Conservation (phyloP, 2,329 filamentous ascomycete genomes). For the Penicillium sp. region DNA sequence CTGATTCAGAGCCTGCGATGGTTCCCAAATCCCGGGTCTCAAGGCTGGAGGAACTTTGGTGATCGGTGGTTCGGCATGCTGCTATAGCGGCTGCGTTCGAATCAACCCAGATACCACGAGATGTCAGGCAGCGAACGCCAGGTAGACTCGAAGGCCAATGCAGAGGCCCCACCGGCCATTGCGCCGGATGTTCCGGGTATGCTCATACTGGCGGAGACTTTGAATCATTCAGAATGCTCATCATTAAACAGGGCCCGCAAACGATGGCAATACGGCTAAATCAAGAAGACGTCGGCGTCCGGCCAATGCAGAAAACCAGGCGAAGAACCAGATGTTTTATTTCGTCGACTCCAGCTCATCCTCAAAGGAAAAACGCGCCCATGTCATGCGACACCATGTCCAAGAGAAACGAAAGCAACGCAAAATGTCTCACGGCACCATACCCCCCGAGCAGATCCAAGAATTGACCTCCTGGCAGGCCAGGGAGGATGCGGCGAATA, state of each 20-base stretch:
- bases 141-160: conserved; percentile 6
- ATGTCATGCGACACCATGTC: conserved; percentile 48
- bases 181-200: neutral
- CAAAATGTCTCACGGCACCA: conserved; percentile 23
- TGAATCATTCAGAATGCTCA: neutral
- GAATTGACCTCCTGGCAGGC: conserved; percentile 1
- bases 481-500: conserved; percentile 9
- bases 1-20: conserved; percentile 20
- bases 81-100: conserved; percentile 10
- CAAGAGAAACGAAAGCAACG: conserved; percentile 40
- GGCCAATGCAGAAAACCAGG: conserved; percentile 19
- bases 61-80: conserved; percentile 17
- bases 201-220: neutral
- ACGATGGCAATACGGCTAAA: conserved; percentile 18
- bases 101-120: conserved; percentile 3
- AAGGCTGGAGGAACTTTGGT: conserved; percentile 23
- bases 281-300: conserved; percentile 29
- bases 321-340: conserved; percentile 38
- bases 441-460: conserved; percentile 4
- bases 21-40: conserved; percentile 16
- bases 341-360: conserved; percentile 44
- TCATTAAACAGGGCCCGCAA: conserved; percentile 17
- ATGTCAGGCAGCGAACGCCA: conserved; percentile 19
- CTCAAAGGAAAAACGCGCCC: conserved; percentile 43
- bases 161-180: neutral